phyloP scores from a whole-genome alignment of 2,329 filamentous ascomycete genomes.

The Fusarium globosum region DNA sequence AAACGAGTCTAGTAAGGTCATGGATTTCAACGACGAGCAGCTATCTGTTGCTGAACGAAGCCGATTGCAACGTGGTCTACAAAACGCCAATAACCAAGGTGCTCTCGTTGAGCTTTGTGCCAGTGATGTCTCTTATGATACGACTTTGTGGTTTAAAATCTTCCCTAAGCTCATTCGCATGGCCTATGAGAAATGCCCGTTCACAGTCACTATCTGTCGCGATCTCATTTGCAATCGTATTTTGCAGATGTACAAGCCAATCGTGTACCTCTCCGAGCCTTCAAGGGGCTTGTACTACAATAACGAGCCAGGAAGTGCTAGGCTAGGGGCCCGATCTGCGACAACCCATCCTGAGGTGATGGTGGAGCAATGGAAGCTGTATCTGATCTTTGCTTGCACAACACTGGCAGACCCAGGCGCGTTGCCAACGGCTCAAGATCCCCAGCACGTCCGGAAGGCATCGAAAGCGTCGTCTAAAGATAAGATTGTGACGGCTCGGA shows the following conservation, averaged over 20 bases:
- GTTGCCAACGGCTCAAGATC: constrained; percentile 61
- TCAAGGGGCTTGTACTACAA: constrained; percentile 73
- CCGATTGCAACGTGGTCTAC: constrained; percentile 88
- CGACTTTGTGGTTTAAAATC: constrained; percentile 96
- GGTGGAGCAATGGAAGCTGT: constrained; percentile 98
- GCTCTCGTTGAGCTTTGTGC: constrained; percentile 94
- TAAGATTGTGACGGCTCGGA: constrained; percentile 87
- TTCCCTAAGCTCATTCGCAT: constrained; percentile 95
- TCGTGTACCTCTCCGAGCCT: constrained; percentile 81
- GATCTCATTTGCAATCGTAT: constrained; percentile 94
- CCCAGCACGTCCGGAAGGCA: constrained; percentile 82
- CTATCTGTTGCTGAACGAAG: constrained; percentile 93
- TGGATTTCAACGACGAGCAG: constrained; percentile 92
- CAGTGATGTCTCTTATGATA: constrained; percentile 94
- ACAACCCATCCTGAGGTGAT: constrained; percentile 85
- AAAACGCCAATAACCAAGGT: constrained; percentile 84
- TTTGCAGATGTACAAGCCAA: constrained; percentile 89
- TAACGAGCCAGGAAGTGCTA: constrained; percentile 66
- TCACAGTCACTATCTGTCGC: constrained; percentile 88
- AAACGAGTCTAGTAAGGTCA: constrained; percentile 85
- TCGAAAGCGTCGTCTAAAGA: constrained; percentile 76
- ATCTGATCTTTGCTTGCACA: constrained; percentile 96
- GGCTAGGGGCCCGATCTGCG: constrained; percentile 64
- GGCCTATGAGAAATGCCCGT: constrained; percentile 89
- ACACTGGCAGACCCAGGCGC: constrained; percentile 87